Evolutionary conservation across 495 filamentous ascomycete species (phyloP).

Genomic region (Neurospora tetraspora): DNA sequence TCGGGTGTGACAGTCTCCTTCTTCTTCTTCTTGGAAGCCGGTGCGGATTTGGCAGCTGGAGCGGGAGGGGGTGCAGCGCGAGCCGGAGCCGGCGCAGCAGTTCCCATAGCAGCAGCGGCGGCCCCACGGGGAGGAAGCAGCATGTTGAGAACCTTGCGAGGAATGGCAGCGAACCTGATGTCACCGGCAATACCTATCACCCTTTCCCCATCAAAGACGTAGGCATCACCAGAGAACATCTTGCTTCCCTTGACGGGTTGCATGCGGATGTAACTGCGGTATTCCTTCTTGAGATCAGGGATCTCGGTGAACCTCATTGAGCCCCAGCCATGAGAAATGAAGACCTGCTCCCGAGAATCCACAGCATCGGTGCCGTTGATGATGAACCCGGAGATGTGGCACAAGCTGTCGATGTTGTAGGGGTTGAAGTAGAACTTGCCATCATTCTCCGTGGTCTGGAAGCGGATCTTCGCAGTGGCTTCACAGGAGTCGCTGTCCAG

Average conservation of each 20-base stretch:
- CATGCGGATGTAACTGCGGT: slow-evolving; percentile 65
- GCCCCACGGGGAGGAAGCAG: slow-evolving; percentile 51
- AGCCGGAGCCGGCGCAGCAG: slow-evolving; percentile 4
- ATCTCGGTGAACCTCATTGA: slow-evolving; percentile 59
- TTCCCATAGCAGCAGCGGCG: slow-evolving; percentile 16
- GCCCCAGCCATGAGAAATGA: slow-evolving; percentile 74
- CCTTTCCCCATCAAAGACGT: slow-evolving; percentile 54
- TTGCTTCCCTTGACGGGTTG: slow-evolving; percentile 41
- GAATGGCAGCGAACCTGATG: slow-evolving; percentile 56
- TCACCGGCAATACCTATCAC: slow-evolving; percentile 44
- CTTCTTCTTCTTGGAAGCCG: slow-evolving; percentile 28
- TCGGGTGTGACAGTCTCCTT: slow-evolving; percentile 31
- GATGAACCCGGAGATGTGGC: slow-evolving; percentile 65
- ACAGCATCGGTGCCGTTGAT: slow-evolving; percentile 68
- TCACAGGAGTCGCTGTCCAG: slow-evolving; percentile 62
- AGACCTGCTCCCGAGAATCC: slow-evolving; percentile 60
- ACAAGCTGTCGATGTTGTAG: slow-evolving; percentile 63
- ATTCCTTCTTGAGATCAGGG: slow-evolving; percentile 52
- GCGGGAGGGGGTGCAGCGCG: slow-evolving; percentile 21
- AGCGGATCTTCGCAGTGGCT: slow-evolving; percentile 58
- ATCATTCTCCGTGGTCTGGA: slow-evolving; percentile 47
- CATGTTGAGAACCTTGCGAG: slow-evolving; percentile 56
- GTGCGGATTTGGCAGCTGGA: slow-evolving; percentile 30
- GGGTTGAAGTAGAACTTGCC: slow-evolving; percentile 59
- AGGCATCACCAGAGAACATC: slow-evolving; percentile 50